These are phyloP conservation scores for Raddia guianensis DNA, from an alignment of 176 grass and related monocot species.

Conservation along the genomic window DNA sequence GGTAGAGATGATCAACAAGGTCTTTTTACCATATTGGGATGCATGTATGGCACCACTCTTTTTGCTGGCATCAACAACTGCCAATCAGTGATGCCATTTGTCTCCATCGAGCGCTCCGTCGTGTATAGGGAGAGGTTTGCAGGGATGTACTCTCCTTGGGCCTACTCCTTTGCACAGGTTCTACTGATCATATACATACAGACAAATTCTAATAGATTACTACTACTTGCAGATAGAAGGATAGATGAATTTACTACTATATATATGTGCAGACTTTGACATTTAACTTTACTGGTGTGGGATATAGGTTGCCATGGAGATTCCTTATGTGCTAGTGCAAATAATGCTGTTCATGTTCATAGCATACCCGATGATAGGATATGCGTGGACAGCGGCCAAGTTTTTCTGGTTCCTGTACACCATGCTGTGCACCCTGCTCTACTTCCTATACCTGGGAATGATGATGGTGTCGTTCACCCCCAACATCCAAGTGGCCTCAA, in stretches of 20 bases:
- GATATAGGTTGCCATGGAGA: slow-evolving; percentile 71
- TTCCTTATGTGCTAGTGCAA: slow-evolving; percentile 61
- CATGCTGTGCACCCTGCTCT: slow-evolving; percentile 66
- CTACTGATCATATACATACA: background rate
- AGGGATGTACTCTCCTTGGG: slow-evolving; percentile 89
- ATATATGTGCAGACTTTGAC: background rate
- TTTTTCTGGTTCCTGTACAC: slow-evolving; percentile 71
- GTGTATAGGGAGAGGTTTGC: slow-evolving; percentile 82
- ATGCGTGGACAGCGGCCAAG: slow-evolving; percentile 56
- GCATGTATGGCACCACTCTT: slow-evolving; percentile 50
- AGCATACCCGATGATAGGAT: slow-evolving; percentile 76
- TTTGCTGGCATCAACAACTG: slow-evolving; percentile 64
- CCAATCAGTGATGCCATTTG: slow-evolving; percentile 59
- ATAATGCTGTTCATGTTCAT: slow-evolving; percentile 54
- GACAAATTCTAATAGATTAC: too few relatives aligned
- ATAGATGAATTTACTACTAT: background rate
- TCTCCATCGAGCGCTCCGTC: slow-evolving; percentile 61
- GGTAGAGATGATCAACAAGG: slow-evolving; percentile 61
- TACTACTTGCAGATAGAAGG: slow-evolving; percentile 2
- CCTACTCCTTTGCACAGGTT: slow-evolving; percentile 77
- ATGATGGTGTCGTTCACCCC: slow-evolving; percentile 63
- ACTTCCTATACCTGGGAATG: slow-evolving; percentile 79
- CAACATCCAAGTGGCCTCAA: slow-evolving; percentile 58
- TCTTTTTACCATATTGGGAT: slow-evolving; percentile 77
- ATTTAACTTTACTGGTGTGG: background rate